These are phyloP conservation scores for Aspergillus aculeatinus DNA, from an alignment of 2,329 filamentous ascomycete species.

Conservation along the genomic window DNA sequence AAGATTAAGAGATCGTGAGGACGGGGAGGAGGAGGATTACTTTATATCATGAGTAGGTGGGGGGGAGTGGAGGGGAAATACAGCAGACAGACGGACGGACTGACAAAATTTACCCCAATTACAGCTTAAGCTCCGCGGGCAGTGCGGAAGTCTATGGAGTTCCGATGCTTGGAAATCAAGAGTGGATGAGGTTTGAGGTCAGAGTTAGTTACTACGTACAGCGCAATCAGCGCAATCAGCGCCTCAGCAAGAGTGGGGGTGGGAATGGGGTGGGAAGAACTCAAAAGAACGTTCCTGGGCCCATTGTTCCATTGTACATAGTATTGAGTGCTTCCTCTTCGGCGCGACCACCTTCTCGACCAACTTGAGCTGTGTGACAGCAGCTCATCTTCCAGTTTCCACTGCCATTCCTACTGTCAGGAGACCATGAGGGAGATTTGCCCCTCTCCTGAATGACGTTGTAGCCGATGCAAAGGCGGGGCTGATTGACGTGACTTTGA, in stretches of 20 bases:
- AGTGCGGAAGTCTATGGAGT: not conserved
- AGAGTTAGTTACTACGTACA: not conserved
- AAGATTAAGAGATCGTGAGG: not conserved
- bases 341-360: not conserved
- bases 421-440: not conserved
- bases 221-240: too few species aligned
- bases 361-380: too few species aligned
- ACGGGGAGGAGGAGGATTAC: not conserved
- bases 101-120: not conserved
- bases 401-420: not conserved
- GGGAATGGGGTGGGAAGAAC: not conserved
- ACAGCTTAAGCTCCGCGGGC: conserved; percentile 5
- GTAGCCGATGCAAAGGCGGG: not conserved
- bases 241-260: conserved; percentile 11
- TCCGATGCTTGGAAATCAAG: conserved; percentile 30
- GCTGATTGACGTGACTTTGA: not conserved
- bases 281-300: not conserved
- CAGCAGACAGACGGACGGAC: not conserved
- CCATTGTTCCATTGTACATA: not conserved
- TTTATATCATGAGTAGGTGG: conserved; percentile 3
- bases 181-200: conserved; percentile 4
- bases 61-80: not conserved
- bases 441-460: not conserved
- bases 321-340: not conserved
- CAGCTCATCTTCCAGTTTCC: not conserved